Base-by-base conservation (phyloP, 2,329 filamentous ascomycete species). In the Westerdykella sp. region DNA sequence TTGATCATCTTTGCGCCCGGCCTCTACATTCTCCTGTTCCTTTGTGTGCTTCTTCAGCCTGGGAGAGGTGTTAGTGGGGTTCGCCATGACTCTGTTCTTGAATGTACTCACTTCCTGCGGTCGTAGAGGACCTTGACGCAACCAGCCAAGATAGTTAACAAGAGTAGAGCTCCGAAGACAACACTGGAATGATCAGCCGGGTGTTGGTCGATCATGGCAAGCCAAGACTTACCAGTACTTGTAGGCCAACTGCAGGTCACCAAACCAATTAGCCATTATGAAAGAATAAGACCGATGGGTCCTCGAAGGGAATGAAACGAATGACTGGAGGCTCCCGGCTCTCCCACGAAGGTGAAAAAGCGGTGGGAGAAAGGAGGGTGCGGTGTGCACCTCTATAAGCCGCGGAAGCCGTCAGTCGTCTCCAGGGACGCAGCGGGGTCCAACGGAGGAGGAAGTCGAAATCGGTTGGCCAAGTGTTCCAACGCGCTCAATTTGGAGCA, bases 101-200 rank as follows among this genome's bases (percentile, higher is more conserved):
- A 23, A 42, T n/a, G 30, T 23, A 57, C 62, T 50, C 47, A 68
- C 66, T 58, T 67, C 42, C 53, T 60, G 31, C 60, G 56, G 45
- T 63, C 54, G 40, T 56, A 66, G 6, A 67, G 46, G 2, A 68
- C 51, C 44, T 68, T 69, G 49, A 60, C 34, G 16, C 56, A 43
- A 13, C 66, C 65, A 30, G 53, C 64, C 13, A 62, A 15, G 12
- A 69, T 54, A 1, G 61, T 61, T 34, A 62, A 42, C 16, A 55
- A 41, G 12, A 69, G 49, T 21, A 68, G 49, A 21, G 39, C 41
- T 14, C 55, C 44, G 44, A 69, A 68, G 21, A 68, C 56, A 34
- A 67, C 39, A 42, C 66, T 69, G 16, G 2, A 5, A 22, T 14
- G 13, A 44, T 58, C 28, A 48, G 49, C 49, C n/a, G 5, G 32